phyloP scores from a whole-genome alignment of 805 yeast species.

The Candida corydali region DNA sequence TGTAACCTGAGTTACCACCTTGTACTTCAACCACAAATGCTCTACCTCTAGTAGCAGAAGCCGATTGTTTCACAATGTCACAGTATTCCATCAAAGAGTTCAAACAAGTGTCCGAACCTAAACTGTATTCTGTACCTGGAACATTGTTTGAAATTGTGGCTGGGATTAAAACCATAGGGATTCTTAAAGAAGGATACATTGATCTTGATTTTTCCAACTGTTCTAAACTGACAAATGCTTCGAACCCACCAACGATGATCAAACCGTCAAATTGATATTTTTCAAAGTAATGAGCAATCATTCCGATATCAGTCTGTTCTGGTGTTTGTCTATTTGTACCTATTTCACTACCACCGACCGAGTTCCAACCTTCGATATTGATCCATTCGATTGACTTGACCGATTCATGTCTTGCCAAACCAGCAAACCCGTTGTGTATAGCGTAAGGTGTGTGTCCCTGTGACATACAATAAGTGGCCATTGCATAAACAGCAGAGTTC shows the following conservation, averaged over 20 bases:
- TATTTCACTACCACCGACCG: slow-evolving; percentile 90
- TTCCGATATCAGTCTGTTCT: slow-evolving; percentile 71
- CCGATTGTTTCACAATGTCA: slow-evolving; percentile 91
- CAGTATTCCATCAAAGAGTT: slow-evolving; percentile 88
- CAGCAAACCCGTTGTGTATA: slow-evolving; percentile 89
- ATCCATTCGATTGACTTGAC: slow-evolving; percentile 74
- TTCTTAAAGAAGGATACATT: slow-evolving; percentile 84
- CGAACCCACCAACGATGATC: slow-evolving; percentile 92
- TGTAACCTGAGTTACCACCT: slow-evolving; percentile 95
- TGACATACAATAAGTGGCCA: slow-evolving; percentile 81
- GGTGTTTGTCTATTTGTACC: slow-evolving; percentile 95
- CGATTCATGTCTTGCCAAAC: slow-evolving; percentile 85
- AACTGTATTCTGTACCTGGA: slow-evolving; percentile 96
- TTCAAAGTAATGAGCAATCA: slow-evolving; percentile 90
- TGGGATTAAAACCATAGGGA: slow-evolving; percentile 91
- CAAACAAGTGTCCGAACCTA: slow-evolving; percentile 95
- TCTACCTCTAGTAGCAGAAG: slow-evolving; percentile 89
- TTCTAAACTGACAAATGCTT: slow-evolving; percentile 84
- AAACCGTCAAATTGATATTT: slow-evolving; percentile 85
- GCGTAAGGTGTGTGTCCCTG: slow-evolving; percentile 90
- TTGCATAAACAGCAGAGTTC: slow-evolving; percentile 90
- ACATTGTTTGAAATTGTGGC: slow-evolving; percentile 97
- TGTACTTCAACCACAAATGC: slow-evolving; percentile 97
- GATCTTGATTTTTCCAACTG: slow-evolving; percentile 74
- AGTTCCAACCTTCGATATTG: slow-evolving; percentile 85